A percentile compares a stretch with the other conserved stretches of the same genome.
These are phyloP conservation scores for Pluteus cervinus DNA, from an alignment of 768 basidiomycete genomes.

Conservation along the genomic window DNA sequence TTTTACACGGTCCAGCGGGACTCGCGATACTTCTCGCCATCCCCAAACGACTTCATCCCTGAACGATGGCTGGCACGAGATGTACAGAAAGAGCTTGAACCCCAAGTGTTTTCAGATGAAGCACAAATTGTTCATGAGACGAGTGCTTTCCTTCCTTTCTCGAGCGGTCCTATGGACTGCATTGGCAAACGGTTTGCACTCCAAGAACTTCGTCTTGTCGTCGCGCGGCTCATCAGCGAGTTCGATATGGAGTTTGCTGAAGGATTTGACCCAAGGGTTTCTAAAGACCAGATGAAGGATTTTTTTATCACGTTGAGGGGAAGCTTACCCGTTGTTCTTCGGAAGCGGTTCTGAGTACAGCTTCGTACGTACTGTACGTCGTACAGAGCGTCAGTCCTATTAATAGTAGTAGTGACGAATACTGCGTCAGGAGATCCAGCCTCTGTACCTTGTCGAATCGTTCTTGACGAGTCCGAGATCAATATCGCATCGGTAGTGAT, in stretches of 20 bases:
- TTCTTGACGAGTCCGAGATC: too few species aligned
- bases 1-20: conserved; percentile 33
- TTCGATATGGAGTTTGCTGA: conserved; percentile 24
- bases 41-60: conserved; percentile 30
- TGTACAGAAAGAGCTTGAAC: conserved; percentile 10
- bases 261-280: conserved; percentile 16
- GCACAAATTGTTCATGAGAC: conserved; percentile 18
- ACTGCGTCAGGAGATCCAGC: too few species aligned
- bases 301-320: conserved; percentile 25
- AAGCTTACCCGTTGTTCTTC: conserved; percentile 20
- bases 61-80: conserved; percentile 29
- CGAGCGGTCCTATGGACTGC: conserved; percentile 44
- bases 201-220: conserved; percentile 26
- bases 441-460: too few species aligned
- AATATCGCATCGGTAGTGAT: too few species aligned
- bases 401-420: too few species aligned
- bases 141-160: conserved; percentile 30
- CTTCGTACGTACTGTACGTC: too few species aligned
- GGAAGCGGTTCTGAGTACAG: too few species aligned
- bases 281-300: conserved; percentile 22
- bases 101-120: too few species aligned
- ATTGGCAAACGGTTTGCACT: conserved; percentile 33
- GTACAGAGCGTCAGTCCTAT: too few species aligned
- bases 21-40: conserved; percentile 30
- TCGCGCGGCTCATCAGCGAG: conserved; percentile 19